Conservation (phyloP, 345 rosid genomes). For the Cochlearia excelsa region DNA sequence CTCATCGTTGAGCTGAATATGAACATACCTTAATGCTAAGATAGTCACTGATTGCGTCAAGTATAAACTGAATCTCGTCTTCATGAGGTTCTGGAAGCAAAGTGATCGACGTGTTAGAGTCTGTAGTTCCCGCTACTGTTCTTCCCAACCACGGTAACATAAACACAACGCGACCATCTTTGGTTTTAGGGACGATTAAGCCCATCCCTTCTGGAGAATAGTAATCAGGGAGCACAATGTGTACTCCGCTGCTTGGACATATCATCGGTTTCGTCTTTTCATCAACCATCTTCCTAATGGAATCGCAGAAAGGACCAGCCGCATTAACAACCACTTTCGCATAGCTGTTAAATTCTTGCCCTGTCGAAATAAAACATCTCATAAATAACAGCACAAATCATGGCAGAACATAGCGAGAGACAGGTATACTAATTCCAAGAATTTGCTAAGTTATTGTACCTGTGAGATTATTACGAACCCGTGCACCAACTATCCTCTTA, state of each 20-base stretch:
- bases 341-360: slow-evolving; percentile 75
- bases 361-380: slow-evolving; percentile 38
- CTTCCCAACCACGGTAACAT: slow-evolving; percentile 99
- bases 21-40: slow-evolving; percentile 66
- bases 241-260: slow-evolving; percentile 97
- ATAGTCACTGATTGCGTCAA: slow-evolving; percentile 94
- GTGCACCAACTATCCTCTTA: slow-evolving; percentile 66
- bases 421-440: not conserved
- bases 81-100: slow-evolving; percentile 92
- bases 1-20: no score
- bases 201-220: slow-evolving; percentile 99
- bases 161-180: slow-evolving; percentile 95
- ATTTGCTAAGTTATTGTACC: slow-evolving; percentile 42
- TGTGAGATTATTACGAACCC: slow-evolving; percentile 75
- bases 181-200: slow-evolving; percentile 96
- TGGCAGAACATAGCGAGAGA: not conserved
- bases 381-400: slow-evolving; percentile 8
- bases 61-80: slow-evolving; percentile 95
- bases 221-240: slow-evolving; percentile 89
- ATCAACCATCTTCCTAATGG: slow-evolving; percentile 79
- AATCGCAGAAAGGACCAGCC: slow-evolving; percentile 94
- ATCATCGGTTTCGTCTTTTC: slow-evolving; percentile 67
- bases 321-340: slow-evolving; percentile 94
- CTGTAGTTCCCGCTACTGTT: slow-evolving; percentile 96
- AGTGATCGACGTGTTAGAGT: slow-evolving; percentile 77